Evolutionary conservation across 768 basidiomycete genomes (phyloP), one percentile per base, ranked within the genome.

Genomic region (Calocybe gangraenosa): DNA sequence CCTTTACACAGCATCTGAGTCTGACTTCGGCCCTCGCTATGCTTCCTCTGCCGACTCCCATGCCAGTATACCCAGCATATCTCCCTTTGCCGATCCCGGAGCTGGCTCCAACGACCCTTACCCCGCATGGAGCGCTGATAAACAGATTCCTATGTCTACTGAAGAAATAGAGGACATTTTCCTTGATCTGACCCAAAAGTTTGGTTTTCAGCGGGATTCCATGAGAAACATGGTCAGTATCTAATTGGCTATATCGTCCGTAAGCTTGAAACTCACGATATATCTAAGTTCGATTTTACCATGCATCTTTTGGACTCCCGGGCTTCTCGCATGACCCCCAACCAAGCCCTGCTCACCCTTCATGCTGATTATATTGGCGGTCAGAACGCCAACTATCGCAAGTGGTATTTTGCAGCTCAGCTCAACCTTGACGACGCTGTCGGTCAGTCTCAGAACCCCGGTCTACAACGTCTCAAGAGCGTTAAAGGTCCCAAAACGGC

Each of bases 381-480:
- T 37, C 90, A 92, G 60, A 89, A 98, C 61, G 96, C 96, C 55
- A 98, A 98, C 72, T 98, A 98, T 66, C 88, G 96, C 64, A 97
- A 98, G 67, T 98, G 96, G 96, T 99, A 99, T 64, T 99, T 98
- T 64, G 96, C 96, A 30, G 93, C 95, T 10, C 96, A 99, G 63
- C 87, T 99, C 64, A 95, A 98, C 64, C 86, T 99, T 46, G 96
- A 99, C 69, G 96, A 99, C 58, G 95, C 95, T 21, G 93, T 98
- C 48, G 96, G 96, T 38, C 87, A 92, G 55, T 81, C 86, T 7
- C 88, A 95, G 61, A 96, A 97, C 65, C 91, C 92, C 10, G 93
- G 93, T 51, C 76, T 96, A 19, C 84, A 91, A 48, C 87, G 93
- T 15, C 79, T 94, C 38, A 87, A 86, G 60, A 87, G 84, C 38